Evolutionary conservation across 345 rosid species (phyloP).

Genomic region (Nasturtium officinale): DNA sequence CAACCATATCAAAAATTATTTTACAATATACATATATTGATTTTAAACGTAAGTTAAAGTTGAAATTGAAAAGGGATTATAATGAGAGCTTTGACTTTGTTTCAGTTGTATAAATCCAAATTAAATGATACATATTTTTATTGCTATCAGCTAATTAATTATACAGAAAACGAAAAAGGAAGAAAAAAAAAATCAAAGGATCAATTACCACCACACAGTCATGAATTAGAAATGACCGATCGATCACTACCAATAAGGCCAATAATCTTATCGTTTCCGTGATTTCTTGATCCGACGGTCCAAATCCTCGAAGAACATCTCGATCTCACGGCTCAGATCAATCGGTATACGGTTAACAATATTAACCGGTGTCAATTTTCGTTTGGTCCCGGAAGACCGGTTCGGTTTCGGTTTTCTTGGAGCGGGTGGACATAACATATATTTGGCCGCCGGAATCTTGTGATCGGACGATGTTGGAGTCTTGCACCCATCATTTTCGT

Average conservation of each 20-base stretch:
- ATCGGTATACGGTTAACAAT: conserved; percentile 35
- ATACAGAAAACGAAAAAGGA: conserved; percentile 23
- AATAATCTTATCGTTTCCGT: conserved; percentile 42
- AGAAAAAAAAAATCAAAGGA: conserved; percentile 17
- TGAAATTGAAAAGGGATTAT: not conserved
- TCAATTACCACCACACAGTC: conserved; percentile 36
- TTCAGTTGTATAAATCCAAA: conserved; percentile 17
- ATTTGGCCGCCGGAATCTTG: conserved; percentile 48
- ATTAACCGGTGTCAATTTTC: conserved; percentile 41
- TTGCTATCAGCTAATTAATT: conserved; percentile 33
- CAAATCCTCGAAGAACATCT: conserved; percentile 49
- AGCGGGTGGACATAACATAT: conserved; percentile 56
- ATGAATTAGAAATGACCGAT: conserved; percentile 32
- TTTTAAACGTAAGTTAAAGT: not conserved
- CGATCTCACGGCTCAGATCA: conserved; percentile 54
- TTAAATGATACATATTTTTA: conserved; percentile 27
- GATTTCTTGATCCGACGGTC: conserved; percentile 63
- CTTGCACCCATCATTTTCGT: conserved; percentile 56
- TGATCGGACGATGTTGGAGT: conserved; percentile 61
- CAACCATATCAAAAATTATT: not conserved
- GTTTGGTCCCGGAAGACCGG: conserved; percentile 39
- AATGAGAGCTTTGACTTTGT: conserved; percentile 14
- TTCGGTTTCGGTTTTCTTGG: conserved; percentile 49
- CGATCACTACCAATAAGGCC: not conserved
- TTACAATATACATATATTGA: not conserved